Evolutionary conservation across 2,329 filamentous ascomycete genomes (phyloP).

Genomic region (Sporothrix variecibatus): DNA sequence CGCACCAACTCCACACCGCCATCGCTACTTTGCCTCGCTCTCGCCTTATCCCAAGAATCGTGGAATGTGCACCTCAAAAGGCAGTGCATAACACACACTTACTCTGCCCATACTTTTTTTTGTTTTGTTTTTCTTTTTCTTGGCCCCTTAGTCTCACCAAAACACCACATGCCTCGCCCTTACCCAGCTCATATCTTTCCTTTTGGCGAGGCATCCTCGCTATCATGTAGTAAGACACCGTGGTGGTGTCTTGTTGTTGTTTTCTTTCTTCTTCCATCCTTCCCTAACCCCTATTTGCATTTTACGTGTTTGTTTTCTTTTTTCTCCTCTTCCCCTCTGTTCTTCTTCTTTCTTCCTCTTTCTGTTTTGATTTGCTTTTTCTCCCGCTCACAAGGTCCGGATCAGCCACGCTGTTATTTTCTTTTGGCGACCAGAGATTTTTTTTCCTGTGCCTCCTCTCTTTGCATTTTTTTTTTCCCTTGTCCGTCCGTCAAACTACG

Average conservation of each 20-base stretch:
- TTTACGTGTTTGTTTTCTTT: not conserved
- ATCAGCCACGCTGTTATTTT: not conserved
- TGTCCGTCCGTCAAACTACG: not conserved
- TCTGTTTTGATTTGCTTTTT: not conserved
- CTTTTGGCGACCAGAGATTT: not conserved
- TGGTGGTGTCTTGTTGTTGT: not conserved
- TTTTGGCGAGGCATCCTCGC: not conserved
- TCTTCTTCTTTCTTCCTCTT: not conserved
- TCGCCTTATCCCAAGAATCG: no score
- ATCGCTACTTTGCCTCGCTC: no score
- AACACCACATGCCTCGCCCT: not conserved
- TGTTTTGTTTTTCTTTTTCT: not conserved
- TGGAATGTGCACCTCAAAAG: no score
- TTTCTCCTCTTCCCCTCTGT: not conserved
- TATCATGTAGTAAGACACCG: not conserved
- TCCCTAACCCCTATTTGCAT: not conserved
- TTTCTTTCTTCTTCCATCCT: not conserved
- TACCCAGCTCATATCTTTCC: not conserved
- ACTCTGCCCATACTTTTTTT: not conserved
- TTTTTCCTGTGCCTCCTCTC: not conserved
- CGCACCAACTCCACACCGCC: no score
- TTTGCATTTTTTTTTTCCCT: not conserved
- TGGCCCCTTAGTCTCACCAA: not conserved
- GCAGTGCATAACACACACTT: no score
- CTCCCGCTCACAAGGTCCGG: not conserved